phyloP scores from a whole-genome alignment of 768 basidiomycete genomes.

The Macrolepiota dolichaula region DNA sequence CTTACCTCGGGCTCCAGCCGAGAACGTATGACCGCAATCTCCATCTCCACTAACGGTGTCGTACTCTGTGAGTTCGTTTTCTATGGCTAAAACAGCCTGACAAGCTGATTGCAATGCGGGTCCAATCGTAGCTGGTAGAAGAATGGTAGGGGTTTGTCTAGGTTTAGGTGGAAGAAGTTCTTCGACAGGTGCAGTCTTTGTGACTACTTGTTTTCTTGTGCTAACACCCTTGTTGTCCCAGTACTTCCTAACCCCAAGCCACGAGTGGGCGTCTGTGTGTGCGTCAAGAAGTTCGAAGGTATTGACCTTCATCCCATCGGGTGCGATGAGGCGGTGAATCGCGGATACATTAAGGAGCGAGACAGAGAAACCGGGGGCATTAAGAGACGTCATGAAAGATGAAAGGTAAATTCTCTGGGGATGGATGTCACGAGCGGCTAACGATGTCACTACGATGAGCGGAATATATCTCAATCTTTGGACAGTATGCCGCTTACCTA shows the following conservation, averaged over 20 bases:
- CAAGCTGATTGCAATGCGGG: slow-evolving; percentile 35
- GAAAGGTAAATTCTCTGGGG: slow-evolving; percentile 43
- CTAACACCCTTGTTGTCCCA: slow-evolving; percentile 20
- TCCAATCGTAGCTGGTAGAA: background rate
- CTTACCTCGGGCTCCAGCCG: slow-evolving; percentile 39
- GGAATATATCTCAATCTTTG: background rate
- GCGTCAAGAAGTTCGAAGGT: slow-evolving; percentile 37
- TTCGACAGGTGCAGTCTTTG: background rate
- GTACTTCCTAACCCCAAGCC: slow-evolving; percentile 30
- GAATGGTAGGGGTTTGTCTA: background rate
- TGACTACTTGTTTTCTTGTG: background rate
- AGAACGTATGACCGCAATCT: slow-evolving; percentile 59
- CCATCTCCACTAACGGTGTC: slow-evolving; percentile 65
- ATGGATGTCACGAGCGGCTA: slow-evolving; percentile 27
- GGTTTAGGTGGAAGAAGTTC: background rate
- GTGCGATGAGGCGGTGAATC: slow-evolving; percentile 16
- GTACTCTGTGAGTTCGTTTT: slow-evolving; percentile 51
- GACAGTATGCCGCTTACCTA: slow-evolving; percentile 32
- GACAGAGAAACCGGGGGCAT: slow-evolving; percentile 57
- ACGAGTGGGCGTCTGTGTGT: slow-evolving; percentile 38
- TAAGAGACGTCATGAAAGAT: slow-evolving; percentile 57
- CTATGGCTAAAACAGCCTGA: slow-evolving; percentile 37
- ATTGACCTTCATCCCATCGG: slow-evolving; percentile 8
- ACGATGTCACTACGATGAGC: background rate
- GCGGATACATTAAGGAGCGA: slow-evolving; percentile 46